Conservation (phyloP, 768 basidiomycete species). For the Collybiopsis luxurians region DNA sequence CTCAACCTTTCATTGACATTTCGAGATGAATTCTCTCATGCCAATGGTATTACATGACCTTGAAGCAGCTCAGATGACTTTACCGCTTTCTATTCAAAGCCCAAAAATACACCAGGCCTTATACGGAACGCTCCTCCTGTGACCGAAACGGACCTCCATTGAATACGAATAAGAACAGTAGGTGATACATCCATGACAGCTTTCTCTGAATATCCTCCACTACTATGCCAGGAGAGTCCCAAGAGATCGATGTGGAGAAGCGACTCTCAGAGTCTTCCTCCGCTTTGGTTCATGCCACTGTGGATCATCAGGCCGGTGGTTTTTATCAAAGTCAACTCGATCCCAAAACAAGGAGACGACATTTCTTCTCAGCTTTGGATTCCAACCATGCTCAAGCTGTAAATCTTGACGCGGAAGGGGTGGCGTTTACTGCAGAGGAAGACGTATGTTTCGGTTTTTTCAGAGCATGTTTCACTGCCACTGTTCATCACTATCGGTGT, state of each 20-base stretch:
- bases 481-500: not conserved
- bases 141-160: not conserved
- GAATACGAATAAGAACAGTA: not conserved
- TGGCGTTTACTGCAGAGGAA: slow-evolving; percentile 46
- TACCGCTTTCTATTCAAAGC: no score
- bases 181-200: not conserved
- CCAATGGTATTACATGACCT: no score
- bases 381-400: slow-evolving; percentile 45
- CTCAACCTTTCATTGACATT: no score
- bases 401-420: slow-evolving; percentile 43
- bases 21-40: no score
- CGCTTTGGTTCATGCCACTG: not conserved
- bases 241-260: not conserved
- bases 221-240: not conserved
- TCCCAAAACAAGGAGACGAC: slow-evolving; percentile 17
- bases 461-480: not conserved
- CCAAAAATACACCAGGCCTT: not conserved
- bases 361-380: slow-evolving; percentile 50
- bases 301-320: not conserved
- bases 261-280: not conserved
- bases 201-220: not conserved
- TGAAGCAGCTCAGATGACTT: no score
- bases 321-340: not conserved
- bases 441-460: slow-evolving; percentile 30
- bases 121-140: not conserved